A percentile compares a stretch with the other conserved stretches of the same genome.
phyloP scores from a whole-genome alignment of 2,329 filamentous ascomycete genomes.

The Sporothrix phasma region DNA sequence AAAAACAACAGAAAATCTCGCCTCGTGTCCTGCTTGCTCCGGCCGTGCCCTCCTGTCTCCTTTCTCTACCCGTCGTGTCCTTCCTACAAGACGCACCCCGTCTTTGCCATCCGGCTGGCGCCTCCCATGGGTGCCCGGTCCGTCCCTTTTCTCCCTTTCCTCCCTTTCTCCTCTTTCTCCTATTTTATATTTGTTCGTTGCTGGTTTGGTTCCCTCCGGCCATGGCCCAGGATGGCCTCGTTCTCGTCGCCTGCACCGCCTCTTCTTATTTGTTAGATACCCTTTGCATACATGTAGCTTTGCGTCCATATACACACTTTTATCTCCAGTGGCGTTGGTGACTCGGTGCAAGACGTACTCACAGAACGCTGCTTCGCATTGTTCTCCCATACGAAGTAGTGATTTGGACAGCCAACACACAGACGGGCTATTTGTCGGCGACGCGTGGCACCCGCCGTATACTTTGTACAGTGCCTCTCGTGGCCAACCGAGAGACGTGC shows the following conservation, averaged over 20 bases:
- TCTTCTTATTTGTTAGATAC: slow-evolving; percentile 9
- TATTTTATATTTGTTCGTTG: neutral
- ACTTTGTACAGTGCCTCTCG: too few relatives aligned
- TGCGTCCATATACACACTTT: neutral
- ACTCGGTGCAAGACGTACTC: neutral
- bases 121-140: too few relatives aligned
- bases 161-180: neutral
- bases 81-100: too few relatives aligned
- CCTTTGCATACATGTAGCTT: slow-evolving; percentile 1
- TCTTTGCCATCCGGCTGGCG: too few relatives aligned
- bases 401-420: too few relatives aligned
- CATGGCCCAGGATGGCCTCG: neutral
- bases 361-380: too few relatives aligned
- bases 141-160: neutral
- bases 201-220: neutral
- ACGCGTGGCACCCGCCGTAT: too few relatives aligned
- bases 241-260: neutral
- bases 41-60: neutral
- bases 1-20: neutral
- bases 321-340: neutral
- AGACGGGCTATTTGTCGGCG: too few relatives aligned
- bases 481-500: too few relatives aligned
- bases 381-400: too few relatives aligned
- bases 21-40: neutral
- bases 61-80: neutral